phyloP scores from a whole-genome alignment of 768 basidiomycete species.

The Podaxis sp. region DNA sequence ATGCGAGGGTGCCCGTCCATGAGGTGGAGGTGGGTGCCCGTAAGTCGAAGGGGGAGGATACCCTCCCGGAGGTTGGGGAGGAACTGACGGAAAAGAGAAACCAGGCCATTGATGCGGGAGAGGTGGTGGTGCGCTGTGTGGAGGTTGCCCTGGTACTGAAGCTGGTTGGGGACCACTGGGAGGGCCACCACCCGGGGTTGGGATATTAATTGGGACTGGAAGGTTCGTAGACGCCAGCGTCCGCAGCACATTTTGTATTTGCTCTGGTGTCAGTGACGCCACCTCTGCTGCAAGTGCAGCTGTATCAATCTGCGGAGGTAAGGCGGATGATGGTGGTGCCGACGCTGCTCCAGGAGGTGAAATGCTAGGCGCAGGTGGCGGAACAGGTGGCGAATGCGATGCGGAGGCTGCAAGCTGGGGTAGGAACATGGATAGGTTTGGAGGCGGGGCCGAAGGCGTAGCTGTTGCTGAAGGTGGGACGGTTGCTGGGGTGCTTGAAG shows the following conservation, averaged over 20 bases:
- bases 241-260: constrained; percentile 67
- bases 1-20: neutral
- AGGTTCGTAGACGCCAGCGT: constrained; percentile 45
- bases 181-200: constrained; percentile 19
- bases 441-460: constrained; percentile 19
- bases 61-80: constrained; percentile 16
- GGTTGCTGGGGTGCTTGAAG: constrained; percentile 17
- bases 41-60: constrained; percentile 10
- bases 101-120: constrained; percentile 13
- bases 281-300: constrained; percentile 68
- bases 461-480: constrained; percentile 22
- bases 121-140: constrained; percentile 15
- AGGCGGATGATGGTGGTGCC: constrained; percentile 23
- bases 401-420: neutral
- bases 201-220: constrained; percentile 24
- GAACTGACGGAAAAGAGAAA: constrained; percentile 12
- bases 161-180: constrained; percentile 14
- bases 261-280: constrained; percentile 73
- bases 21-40: constrained; percentile 14
- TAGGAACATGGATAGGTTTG: constrained; percentile 19
- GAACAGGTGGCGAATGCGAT: neutral
- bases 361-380: neutral
- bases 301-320: constrained; percentile 25
- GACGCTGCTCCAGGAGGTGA: constrained; percentile 8
- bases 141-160: constrained; percentile 20